phyloP scores from a whole-genome alignment of 805 yeast species.

The Cyberlindnera xishuangbannaensis region DNA sequence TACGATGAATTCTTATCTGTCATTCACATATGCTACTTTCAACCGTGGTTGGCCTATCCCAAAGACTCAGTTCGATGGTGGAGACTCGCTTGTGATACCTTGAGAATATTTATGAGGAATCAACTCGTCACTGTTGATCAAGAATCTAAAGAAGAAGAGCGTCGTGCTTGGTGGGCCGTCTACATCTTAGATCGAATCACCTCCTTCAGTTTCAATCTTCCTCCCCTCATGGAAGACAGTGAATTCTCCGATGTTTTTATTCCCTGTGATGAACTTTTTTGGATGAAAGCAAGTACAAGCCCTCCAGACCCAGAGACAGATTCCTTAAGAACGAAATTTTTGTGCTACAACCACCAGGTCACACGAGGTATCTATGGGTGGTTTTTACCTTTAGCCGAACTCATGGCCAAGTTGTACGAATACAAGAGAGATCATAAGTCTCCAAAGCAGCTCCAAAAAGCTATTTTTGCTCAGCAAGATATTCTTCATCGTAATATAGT shows the following conservation, averaged over 20 bases:
- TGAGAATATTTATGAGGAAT: slow-evolving; percentile 7
- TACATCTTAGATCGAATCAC: slow-evolving; percentile 35
- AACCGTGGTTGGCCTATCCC: slow-evolving; percentile 24
- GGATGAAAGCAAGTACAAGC: slow-evolving; percentile 24
- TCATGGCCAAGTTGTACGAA: slow-evolving; percentile 27
- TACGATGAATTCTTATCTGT: slow-evolving; percentile 21
- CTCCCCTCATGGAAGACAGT: slow-evolving; percentile 27
- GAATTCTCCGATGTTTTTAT: slow-evolving; percentile 27
- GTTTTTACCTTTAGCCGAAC: slow-evolving; percentile 29
- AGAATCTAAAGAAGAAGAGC: slow-evolving; percentile 32
- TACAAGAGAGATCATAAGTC: slow-evolving; percentile 10
- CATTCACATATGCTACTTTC: slow-evolving; percentile 20
- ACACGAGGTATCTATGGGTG: slow-evolving; percentile 34
- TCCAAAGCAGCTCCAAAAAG: background rate
- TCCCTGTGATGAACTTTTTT: slow-evolving; percentile 31
- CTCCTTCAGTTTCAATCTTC: slow-evolving; percentile 32
- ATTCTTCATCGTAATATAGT: slow-evolving; percentile 4
- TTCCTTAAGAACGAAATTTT: slow-evolving; percentile 22
- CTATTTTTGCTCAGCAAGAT: slow-evolving; percentile 4
- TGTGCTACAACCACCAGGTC: slow-evolving; percentile 21
- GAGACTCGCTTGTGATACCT: slow-evolving; percentile 16
- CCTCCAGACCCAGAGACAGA: slow-evolving; percentile 28
- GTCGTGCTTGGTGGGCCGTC: slow-evolving; percentile 37
- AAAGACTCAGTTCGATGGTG: slow-evolving; percentile 24
- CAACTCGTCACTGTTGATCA: slow-evolving; percentile 10